Base-by-base conservation (phyloP, 106 monocot species). In the Alisma plantagoaquatica region DNA sequence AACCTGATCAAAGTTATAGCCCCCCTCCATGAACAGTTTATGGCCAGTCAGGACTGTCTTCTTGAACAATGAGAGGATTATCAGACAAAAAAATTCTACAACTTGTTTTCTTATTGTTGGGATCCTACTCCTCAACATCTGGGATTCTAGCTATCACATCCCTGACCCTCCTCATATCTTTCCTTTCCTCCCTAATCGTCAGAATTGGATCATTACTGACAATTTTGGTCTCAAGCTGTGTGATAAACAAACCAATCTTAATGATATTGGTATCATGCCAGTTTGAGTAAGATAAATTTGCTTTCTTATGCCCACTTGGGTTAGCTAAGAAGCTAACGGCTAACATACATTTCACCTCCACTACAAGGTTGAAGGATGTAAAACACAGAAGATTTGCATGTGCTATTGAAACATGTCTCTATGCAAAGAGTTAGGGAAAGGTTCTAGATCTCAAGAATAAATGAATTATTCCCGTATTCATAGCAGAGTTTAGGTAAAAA, bases 41-140 rank as follows among this genome's bases (percentile, higher is more conserved):
- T 0, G 88, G 87, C 80, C 87, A 94, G 18, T 96, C 66, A 1
- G 84, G 94, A 33, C 88, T 84, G 24, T 96, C 94, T 41, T 96
- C 88, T 48, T 96, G 81, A 22, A 78, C 84, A 25, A 88, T 84
- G 4, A 84, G 71, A 1, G 77, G 67, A 63, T 84, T 88, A 3
- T 94, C 80, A 27, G 46, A 67, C 31, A 87, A 27, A 10, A 94
- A 75, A 53, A 77, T 80, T 65, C 71, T 56, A 71, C 74, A 70
- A 68, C 73, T 87, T 26, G 65, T 70, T 49, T 49, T 80, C 56
- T 67, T 65, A 56, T 77, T 41, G 21, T 23, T 80, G 0, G 79
- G 77, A 55, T 94, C 77, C 10, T 54, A 64, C 61, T 87, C 75
- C 22, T 56, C 67, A 0, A 77, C 69, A 14, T 71, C 62, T 7